A percentile compares a stretch with the other conserved stretches of the same genome.
These are phyloP conservation scores for Hypoxylon sp. DNA, from an alignment of 2,329 filamentous ascomycete species.

Conservation along the genomic window DNA sequence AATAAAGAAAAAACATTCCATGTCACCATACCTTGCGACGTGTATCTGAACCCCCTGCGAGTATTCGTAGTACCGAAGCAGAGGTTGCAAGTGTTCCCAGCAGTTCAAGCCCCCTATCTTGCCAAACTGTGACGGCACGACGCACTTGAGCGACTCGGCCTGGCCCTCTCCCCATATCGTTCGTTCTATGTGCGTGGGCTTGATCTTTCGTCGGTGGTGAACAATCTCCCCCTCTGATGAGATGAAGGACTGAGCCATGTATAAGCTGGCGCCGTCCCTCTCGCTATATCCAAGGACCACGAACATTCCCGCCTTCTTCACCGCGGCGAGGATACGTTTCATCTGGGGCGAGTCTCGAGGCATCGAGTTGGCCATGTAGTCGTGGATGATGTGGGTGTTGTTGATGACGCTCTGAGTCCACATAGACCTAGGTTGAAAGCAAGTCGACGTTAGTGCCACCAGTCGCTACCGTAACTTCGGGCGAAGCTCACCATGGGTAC, in stretches of 20 bases:
- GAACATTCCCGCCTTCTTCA: conserved; percentile 58
- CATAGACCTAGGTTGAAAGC: conserved; percentile 47
- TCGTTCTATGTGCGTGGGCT: conserved; percentile 62
- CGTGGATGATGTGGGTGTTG: conserved; percentile 55
- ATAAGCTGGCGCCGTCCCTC: conserved; percentile 58
- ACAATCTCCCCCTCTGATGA: conserved; percentile 59
- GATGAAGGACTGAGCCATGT: conserved; percentile 65
- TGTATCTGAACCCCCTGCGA: conserved; percentile 53
- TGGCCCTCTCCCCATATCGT: conserved; percentile 66
- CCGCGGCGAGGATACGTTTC: conserved; percentile 55
- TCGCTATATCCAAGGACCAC: conserved; percentile 64
- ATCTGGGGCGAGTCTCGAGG: conserved; percentile 57
- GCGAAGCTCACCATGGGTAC: conserved; percentile 59
- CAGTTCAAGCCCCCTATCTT: conserved; percentile 66
- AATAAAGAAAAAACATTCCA: neutral
- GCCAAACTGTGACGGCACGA: conserved; percentile 62
- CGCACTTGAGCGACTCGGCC: conserved; percentile 66
- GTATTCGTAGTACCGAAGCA: conserved; percentile 55
- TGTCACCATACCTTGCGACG: conserved; percentile 46
- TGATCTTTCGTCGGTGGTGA: conserved; percentile 62
- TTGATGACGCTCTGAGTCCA: conserved; percentile 56
- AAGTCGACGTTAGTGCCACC: conserved; percentile 44
- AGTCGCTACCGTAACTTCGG: conserved; percentile 10
- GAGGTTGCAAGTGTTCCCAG: conserved; percentile 68
- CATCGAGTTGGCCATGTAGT: conserved; percentile 53